Conservation (phyloP, 176 grass and related monocot genomes). For the Raddia distichophylla region DNA sequence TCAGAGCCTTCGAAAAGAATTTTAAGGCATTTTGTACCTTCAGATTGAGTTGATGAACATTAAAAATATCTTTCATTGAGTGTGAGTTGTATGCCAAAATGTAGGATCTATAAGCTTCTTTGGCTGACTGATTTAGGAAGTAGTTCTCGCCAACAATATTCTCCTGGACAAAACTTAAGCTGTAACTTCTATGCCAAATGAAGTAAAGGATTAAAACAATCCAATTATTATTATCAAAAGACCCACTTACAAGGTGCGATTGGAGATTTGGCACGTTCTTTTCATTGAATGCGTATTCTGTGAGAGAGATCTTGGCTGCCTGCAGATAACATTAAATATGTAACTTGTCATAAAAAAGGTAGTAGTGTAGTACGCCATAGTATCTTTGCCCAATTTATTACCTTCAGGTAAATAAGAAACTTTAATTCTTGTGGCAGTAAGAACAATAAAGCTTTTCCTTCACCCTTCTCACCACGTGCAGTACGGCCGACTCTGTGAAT, state of each 20-base stretch:
- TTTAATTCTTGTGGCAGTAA: slow-evolving; percentile 84
- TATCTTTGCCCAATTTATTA: slow-evolving; percentile 30
- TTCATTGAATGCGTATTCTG: slow-evolving; percentile 81
- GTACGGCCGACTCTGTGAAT: slow-evolving; percentile 97
- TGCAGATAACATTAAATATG: slow-evolving; percentile 45
- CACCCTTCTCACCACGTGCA: slow-evolving; percentile 87
- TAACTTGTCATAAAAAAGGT: not conserved
- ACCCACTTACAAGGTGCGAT: slow-evolving; percentile 77
- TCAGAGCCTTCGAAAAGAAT: slow-evolving; percentile 6
- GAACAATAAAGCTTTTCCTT: slow-evolving; percentile 87
- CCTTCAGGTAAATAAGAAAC: slow-evolving; percentile 91
- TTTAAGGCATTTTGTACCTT: slow-evolving; percentile 61
- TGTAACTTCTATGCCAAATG: not conserved
- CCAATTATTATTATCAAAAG: not conserved
- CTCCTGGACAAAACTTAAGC: slow-evolving; percentile 61
- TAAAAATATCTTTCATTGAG: slow-evolving; percentile 92
- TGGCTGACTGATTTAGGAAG: slow-evolving; percentile 85
- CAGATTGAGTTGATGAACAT: slow-evolving; percentile 85
- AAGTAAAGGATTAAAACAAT: slow-evolving; percentile 3
- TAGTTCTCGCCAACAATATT: slow-evolving; percentile 85
- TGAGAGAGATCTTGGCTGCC: slow-evolving; percentile 90
- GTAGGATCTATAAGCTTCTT: slow-evolving; percentile 93
- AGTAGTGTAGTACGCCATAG: not conserved
- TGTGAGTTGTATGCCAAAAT: slow-evolving; percentile 89
- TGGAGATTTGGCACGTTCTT: slow-evolving; percentile 93